Evolutionary conservation across 768 basidiomycete genomes (phyloP), one percentile per base, ranked within the genome.

Genomic region (Plicaturopsis crispa): DNA sequence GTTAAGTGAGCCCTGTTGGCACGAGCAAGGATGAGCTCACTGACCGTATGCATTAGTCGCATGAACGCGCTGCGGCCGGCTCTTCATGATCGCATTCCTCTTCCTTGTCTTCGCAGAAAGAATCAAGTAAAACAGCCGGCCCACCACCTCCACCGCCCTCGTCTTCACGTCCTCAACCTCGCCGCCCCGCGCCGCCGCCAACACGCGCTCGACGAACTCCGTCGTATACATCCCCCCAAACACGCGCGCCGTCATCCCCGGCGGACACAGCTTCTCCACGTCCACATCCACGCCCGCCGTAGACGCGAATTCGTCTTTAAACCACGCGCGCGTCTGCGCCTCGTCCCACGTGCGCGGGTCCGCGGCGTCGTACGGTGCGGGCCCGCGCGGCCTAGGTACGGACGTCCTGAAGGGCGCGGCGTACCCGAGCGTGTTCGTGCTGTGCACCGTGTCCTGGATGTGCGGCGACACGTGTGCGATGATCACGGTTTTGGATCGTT

Each of bases 401-500:
- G 47, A 28, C 4, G 53, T 59, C 44, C 48, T 51, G 56, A 61
- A 61, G 2, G 61, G 59, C 10, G 59, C 41, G 8, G 61, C 61
- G 40, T 62, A 62, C 2, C 52, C 53, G 12, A 62, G 48, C 19
- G 59, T 61, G 40, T 52, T 57, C 12, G 52, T 51, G 36, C 55
- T 58, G 39, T 61, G 61, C 10, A 51, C 44, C 4, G 52, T 41
- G 39, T 62, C 61, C 35, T 61, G 59, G 22, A 62, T 58, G 40
- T 61, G 60, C 4, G 61, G 61, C 13, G 61, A 62, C 12, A 60
- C 57, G 40, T 62, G 61, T 6, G 61, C 61, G 44, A 62, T 59
- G 45, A 62, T 52, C 36, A 61, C 44, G 3, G 59, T 48, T 41
- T 46, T 51, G 17, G 54, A 52, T 2, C 50, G 55, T 37, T 53